Base-by-base conservation (phyloP, 129 eudicot genomes). In the Oenanthe sinensis region DNA sequence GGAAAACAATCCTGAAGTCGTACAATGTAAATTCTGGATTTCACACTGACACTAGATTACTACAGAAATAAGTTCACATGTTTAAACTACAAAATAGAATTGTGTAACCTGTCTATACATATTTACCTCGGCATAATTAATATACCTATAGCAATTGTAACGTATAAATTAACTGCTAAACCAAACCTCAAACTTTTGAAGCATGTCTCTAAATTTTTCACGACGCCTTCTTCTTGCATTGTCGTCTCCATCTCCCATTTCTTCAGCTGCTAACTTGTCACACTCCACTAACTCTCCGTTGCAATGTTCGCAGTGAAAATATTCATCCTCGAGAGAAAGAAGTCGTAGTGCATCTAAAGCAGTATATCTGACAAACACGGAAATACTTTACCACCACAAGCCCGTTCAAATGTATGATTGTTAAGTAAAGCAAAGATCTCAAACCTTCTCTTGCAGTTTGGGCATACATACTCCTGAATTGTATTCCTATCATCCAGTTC, bases 311-410 rank as follows among this genome's bases (percentile, higher is more conserved):
- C 99, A 96, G 75, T 90, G 99, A 80, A 96, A 96, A 45, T 85
- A 82, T 39, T 90, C 95, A 73, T 87, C 97, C 70, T 86, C 87
- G 45, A 83, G 82, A 37, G 97, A 89, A 71, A 92, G 71, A 71
- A 90, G 80, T 76, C 91, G 91, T 13, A 83, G 76, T 24, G 97
- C 99, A 92, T 96, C 99, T 86, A 96, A 87, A n/a, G 99, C 97
- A 78, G 82, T 92, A 77, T 96, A 96, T 83, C 98, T 94, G 90
- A 78, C 52, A 22, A 44, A 58, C 7, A 68, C 15, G 30, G 54
- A 69, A 52, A 74, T 58, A 55, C 71, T 81, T 77, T 47, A 67
- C 49, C 43, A 73, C 33, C 14, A 84, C 37, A 71, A n/a, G 76
- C 49, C 79, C 74, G 63, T 28, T 71, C 28, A 77, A 55, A 54